Base-by-base conservation (phyloP, 768 basidiomycete species). In the Phylloporus rhodoxanthus region DNA sequence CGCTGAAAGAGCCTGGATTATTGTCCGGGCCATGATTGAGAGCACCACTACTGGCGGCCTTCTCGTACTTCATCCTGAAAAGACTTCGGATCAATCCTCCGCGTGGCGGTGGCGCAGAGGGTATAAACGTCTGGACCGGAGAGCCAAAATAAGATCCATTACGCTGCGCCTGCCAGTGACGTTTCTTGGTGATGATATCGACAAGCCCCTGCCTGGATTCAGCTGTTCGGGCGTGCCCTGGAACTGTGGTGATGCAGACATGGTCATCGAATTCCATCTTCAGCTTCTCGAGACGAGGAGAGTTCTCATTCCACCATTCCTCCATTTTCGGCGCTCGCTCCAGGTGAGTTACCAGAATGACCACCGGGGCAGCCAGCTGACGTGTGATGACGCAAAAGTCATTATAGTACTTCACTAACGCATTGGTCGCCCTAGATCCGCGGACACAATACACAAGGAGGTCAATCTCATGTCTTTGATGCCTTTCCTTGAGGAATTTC, bases 401-500 rank as follows among this genome's bases (percentile, higher is more conserved):
- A 10, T 57, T 48, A 53, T 72, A 75, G 50, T 70, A 68, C 40
- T 60, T 61, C 26, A 54, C 49, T 10, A 55, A 48, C 3, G 62
- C 54, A 13, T 61, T 50, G 26, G 55, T 63, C 36, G 69, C 66
- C 48, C 72, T 62, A 3, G 70, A 60, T 5, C 63, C 69, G 8
- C 62, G 67, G 53, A 73, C 61, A 47, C 67, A 67, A 48, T 61
- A 74, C 1, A 75, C 63, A 10, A 76, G 68, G 33, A 76, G 70
- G 57, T 62, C 67, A 19, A 75, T 56, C 7, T 72, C 71, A 1
- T 43, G 53, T 15, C 15, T 47, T 10, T 17, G n/a, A 15, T 61
- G 53, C 5, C 59, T 57, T 43, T 62, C 52, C 29, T 56, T 42
- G 15, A 64, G 55, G 20, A 64, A 49, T 17, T 45, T 54, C 41